These are phyloP conservation scores for Punica granatum DNA, from an alignment of 345 rosid species.

Conservation along the genomic window DNA sequence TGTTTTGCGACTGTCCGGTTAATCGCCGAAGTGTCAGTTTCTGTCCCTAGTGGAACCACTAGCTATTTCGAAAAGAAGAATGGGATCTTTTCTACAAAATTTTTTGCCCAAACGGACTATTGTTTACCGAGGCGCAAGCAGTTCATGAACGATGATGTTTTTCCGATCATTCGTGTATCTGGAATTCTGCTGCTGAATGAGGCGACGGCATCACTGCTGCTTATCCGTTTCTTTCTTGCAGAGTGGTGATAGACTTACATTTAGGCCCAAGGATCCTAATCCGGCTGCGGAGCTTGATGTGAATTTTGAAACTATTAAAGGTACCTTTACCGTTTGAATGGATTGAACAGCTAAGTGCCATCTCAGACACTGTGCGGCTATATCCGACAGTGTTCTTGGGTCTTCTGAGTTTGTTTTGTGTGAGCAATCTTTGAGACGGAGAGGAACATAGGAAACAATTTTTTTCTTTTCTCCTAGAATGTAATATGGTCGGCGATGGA, in stretches of 20 bases:
- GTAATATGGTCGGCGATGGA: not conserved
- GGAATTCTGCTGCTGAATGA: not conserved
- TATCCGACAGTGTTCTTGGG: not conserved
- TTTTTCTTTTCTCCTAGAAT: not conserved
- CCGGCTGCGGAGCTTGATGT: conserved; percentile 64
- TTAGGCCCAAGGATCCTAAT: conserved; percentile 56
- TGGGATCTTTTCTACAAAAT: not conserved
- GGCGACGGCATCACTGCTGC: not conserved
- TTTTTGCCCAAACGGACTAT: not conserved
- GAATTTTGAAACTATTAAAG: conserved; percentile 53
- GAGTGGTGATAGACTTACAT: conserved; percentile 56
- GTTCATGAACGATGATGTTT: not conserved
- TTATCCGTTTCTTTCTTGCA: conserved; percentile 13
- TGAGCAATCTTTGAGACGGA: not conserved
- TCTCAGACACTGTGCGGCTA: not conserved
- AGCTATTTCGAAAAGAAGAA: not conserved
- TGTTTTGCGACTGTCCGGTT: not conserved
- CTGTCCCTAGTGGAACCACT: not conserved
- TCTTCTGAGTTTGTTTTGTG: conserved; percentile 5
- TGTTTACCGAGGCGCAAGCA: not conserved
- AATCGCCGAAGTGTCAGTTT: not conserved
- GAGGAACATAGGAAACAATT: not conserved
- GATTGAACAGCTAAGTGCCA: not conserved
- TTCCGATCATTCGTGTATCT: not conserved
- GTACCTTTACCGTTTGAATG: conserved; percentile 20